Evolutionary conservation across 257 asterid genomes (phyloP), one percentile per base, ranked within the genome.

Genomic region (Lithospermum erythrorhizon): DNA sequence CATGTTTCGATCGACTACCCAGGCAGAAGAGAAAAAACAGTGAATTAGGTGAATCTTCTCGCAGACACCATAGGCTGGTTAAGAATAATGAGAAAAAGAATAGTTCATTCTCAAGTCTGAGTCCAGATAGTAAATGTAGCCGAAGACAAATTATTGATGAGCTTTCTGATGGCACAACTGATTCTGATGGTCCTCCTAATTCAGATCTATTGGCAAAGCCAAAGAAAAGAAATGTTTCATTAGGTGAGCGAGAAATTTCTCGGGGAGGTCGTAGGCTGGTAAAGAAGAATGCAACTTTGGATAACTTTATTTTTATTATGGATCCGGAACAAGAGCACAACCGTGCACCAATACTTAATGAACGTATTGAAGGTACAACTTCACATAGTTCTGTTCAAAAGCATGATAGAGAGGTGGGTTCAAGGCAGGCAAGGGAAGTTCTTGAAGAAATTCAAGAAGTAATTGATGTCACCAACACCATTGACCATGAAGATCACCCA

Each of bases 201-300:
- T 19, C 37, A 56, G 19, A 18, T 21, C 41, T 56, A 23, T 22
- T 53, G 57, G 22, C 14, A 53, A 56, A 56, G 60, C 6, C 64
- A 52, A 71, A 61, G 49, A 56, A 66, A 54, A 29, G 71, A 21
- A 22, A 60, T 35, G 55, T 22, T 23, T 48, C 47, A 9, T 55
- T 53, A 62, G 54, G 61, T 47, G 71, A 65, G 62, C 27, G 70
- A 41, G 49, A 41, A 41, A 14, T 11, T 61, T 77, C 61, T 65
- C 21, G 61, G 61, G 81, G 68, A 70, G 64, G 81, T 59, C 81
- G 76, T 64, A 77, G 82, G 72, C 77, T 83, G 70, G 87, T 76
- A 65, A 86, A 83, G 71, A 85, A 73, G 73, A 80, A 73, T 4
- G 54, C 4, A 59, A 64, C 45, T 65, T 22, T 54, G 70, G 79